phyloP scores from a whole-genome alignment of 257 asterid species.

The Gynochthodes officinalis region DNA sequence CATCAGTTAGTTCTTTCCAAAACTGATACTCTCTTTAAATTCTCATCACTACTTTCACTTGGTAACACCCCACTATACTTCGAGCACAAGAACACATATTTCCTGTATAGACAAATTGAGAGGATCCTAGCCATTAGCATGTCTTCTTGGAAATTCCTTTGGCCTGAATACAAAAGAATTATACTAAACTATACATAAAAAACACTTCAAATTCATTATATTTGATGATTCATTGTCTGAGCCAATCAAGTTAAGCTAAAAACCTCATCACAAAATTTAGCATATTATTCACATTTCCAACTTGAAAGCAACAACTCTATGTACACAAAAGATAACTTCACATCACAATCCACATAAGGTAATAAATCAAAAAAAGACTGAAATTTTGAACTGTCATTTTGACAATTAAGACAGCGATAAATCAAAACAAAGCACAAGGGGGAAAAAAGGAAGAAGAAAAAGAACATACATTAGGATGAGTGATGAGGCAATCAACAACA shows the following conservation, averaged over 20 bases:
- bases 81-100: too few species aligned
- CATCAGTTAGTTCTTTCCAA: too few species aligned
- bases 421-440: background rate
- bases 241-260: background rate
- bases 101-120: too few species aligned
- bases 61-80: background rate
- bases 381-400: background rate
- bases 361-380: too few species aligned
- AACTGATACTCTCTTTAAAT: background rate
- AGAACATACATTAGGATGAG: conserved; percentile 82
- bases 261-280: background rate
- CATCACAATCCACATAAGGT: background rate
- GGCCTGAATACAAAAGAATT: background rate
- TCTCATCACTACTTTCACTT: background rate
- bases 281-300: background rate
- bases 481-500: conserved; percentile 84
- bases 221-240: background rate
- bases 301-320: background rate
- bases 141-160: background rate
- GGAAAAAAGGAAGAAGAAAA: background rate
- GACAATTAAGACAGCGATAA: background rate
- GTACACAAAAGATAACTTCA: background rate
- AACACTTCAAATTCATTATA: background rate
- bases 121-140: too few species aligned
- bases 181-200: background rate